A percentile compares a stretch with the other conserved stretches of the same genome.
These are phyloP conservation scores for Sodiomyces alkalinus DNA, from an alignment of 2,329 filamentous ascomycete genomes.

Conservation along the genomic window DNA sequence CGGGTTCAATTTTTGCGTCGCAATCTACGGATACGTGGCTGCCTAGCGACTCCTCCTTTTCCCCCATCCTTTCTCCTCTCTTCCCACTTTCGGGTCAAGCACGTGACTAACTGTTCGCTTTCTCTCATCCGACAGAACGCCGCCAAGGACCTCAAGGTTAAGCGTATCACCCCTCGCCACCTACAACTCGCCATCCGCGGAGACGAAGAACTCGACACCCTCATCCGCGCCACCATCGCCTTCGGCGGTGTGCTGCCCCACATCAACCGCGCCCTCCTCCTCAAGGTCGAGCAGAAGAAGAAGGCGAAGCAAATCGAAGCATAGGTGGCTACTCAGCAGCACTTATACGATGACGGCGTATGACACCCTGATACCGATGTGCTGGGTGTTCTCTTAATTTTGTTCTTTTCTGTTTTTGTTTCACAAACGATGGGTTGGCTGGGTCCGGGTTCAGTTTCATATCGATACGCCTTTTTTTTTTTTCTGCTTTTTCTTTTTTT, in stretches of 20 bases:
- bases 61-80: slow-evolving; percentile 4
- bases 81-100: slow-evolving; percentile 3
- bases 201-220: slow-evolving; percentile 93
- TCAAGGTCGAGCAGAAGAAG: slow-evolving; percentile 98
- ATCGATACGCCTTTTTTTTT: too few relatives aligned
- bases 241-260: slow-evolving; percentile 97
- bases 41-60: slow-evolving; percentile 2
- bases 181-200: slow-evolving; percentile 95
- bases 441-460: too few relatives aligned
- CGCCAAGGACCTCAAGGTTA: slow-evolving; percentile 98
- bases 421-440: too few relatives aligned
- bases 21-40: too few relatives aligned
- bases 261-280: slow-evolving; percentile 91
- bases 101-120: slow-evolving; percentile 7
- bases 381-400: too few relatives aligned
- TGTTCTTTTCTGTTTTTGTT: too few relatives aligned
- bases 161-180: slow-evolving; percentile 97
- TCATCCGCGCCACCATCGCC: slow-evolving; percentile 94
- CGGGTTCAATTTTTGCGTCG: too few relatives aligned
- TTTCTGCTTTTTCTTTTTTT: too few relatives aligned
- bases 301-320: slow-evolving; percentile 39
- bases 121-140: slow-evolving; percentile 49
- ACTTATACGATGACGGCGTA: too few relatives aligned
- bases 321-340: too few relatives aligned
- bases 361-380: too few relatives aligned